Conservation (phyloP, 441 rosid genomes). For the Manihot esculenta region DNA sequence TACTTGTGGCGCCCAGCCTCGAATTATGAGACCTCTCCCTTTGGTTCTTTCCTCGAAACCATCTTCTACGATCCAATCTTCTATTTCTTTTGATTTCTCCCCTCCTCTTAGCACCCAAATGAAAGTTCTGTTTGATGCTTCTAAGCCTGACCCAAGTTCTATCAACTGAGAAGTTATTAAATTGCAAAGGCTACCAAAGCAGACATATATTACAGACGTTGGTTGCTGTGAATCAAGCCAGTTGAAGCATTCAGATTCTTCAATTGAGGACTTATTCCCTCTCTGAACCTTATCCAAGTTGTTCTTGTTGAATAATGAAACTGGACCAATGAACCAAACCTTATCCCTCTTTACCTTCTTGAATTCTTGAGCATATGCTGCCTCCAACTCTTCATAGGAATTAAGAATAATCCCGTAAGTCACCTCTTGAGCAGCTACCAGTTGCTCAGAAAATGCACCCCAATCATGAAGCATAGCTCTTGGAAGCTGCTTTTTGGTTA, state of each 20-base stretch:
- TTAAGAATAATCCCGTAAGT: too few relatives aligned
- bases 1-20: constrained; percentile 57
- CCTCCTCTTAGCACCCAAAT: constrained; percentile 49
- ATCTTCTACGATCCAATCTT: constrained; percentile 39
- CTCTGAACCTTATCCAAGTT: constrained; percentile 31
- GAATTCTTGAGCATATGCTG: not conserved
- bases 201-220: constrained; percentile 38
- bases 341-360: constrained; percentile 20
- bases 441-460: too few relatives aligned
- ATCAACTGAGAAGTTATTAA: constrained; percentile 29
- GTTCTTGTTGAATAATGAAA: constrained; percentile 34
- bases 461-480: too few relatives aligned
- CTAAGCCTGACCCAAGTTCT: constrained; percentile 41
- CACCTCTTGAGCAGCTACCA: too few relatives aligned
- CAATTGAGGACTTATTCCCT: constrained; percentile 24
- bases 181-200: constrained; percentile 40
- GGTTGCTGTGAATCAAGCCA: constrained; percentile 36
- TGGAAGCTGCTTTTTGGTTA: too few relatives aligned
- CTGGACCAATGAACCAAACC: constrained; percentile 46
- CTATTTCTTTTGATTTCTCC: constrained; percentile 26
- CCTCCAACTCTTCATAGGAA: too few relatives aligned
- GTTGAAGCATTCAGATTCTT: constrained; percentile 20
- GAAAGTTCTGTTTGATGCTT: constrained; percentile 34
- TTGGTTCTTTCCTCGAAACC: constrained; percentile 38
- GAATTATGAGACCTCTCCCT: constrained; percentile 43